Percentiles rank a stretch among this genome's conserved stretches.
Evolutionary conservation across 257 asterid species (phyloP).

Genomic region (Solanum dulcamara): DNA sequence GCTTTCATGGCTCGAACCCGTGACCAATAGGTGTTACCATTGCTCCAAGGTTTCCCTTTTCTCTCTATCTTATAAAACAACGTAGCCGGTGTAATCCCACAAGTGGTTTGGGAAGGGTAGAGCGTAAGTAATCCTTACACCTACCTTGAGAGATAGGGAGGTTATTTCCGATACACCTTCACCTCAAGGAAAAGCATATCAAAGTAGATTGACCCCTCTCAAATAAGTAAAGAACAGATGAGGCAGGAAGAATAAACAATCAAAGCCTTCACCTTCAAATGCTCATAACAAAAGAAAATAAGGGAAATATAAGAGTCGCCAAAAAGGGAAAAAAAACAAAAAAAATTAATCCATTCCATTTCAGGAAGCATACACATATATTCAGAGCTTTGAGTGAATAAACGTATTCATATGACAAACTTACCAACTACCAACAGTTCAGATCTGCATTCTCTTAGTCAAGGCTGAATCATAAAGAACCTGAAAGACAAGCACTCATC

Average conservation of each 20-base stretch:
- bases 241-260: not conserved
- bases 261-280: not conserved
- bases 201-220: not conserved
- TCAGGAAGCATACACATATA: not conserved
- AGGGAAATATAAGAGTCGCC: not conserved
- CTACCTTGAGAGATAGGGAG: not conserved
- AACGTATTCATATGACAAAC: not conserved
- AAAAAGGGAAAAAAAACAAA: not conserved
- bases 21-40: not conserved
- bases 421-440: not conserved
- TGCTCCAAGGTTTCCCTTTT: not conserved
- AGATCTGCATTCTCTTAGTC: not conserved
- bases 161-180: not conserved
- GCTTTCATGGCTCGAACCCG: not conserved
- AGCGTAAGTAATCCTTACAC: not conserved
- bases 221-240: not conserved
- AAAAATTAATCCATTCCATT: not conserved
- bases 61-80: not conserved
- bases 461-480: not conserved
- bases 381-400: not conserved
- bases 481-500: not conserved
- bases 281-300: not conserved
- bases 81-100: not conserved
- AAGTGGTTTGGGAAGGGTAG: not conserved
- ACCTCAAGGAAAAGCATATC: not conserved